Percentiles rank a stretch among this genome's conserved stretches.
phyloP scores from a whole-genome alignment of 768 basidiomycete genomes.

The Russula dissimulans region DNA sequence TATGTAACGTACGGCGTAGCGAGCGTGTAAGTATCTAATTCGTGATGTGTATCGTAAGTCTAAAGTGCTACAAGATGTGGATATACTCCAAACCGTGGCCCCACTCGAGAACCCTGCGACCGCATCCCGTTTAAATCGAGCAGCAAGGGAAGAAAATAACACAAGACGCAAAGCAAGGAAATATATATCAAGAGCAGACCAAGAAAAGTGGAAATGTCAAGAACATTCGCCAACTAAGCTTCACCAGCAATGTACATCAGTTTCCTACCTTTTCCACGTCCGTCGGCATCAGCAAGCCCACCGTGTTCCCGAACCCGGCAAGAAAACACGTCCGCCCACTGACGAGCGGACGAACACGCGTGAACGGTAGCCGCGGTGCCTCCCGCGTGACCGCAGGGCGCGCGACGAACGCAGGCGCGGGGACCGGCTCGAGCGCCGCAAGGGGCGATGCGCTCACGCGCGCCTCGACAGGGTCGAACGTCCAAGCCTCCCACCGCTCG shows the following conservation, averaged over 20 bases:
- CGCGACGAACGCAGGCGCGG: neutral
- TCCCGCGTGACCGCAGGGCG: neutral
- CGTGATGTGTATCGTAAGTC: neutral
- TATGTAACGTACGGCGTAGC: neutral
- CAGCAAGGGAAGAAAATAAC: neutral
- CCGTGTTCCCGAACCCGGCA: conserved; percentile 20
- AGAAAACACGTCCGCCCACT: conserved; percentile 14
- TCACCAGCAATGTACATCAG: neutral
- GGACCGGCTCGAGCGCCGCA: conserved; percentile 32
- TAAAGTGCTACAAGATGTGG: conserved; percentile 5
- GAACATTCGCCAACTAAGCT: neutral
- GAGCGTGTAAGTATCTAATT: neutral
- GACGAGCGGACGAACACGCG: conserved; percentile 18
- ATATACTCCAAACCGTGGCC: neutral
- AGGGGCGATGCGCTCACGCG: conserved; percentile 44
- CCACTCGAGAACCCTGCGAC: neutral
- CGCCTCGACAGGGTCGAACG: conserved; percentile 49
- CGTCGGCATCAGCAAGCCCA: conserved; percentile 12
- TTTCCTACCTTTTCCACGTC: neutral
- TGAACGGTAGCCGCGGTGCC: conserved; percentile 18
- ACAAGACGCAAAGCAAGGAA: neutral
- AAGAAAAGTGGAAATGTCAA: neutral
- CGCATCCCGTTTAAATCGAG: neutral
- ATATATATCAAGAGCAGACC: neutral
- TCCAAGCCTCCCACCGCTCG: conserved; percentile 82